phyloP scores from a whole-genome alignment of 768 basidiomycete genomes.

The Boletus insuetus region DNA sequence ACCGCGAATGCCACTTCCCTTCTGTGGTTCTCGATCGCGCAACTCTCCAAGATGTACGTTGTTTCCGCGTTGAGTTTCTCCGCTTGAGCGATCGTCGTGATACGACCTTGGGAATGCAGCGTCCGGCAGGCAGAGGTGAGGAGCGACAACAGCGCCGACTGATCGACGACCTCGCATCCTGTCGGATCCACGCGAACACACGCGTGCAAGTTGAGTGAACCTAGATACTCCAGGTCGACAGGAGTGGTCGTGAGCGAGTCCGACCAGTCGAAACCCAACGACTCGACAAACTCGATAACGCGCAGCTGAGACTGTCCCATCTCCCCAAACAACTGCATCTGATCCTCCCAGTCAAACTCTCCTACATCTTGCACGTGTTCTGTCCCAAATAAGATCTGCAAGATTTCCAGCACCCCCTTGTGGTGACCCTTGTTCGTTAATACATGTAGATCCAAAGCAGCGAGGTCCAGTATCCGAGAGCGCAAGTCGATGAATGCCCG shows the following conservation, averaged over 20 bases:
- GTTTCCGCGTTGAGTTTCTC: slow-evolving; percentile 70
- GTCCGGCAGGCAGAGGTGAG: slow-evolving; percentile 57
- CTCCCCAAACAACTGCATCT: slow-evolving; percentile 60
- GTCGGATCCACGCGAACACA: slow-evolving; percentile 65
- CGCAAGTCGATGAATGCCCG: slow-evolving; percentile 79
- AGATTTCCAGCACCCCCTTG: slow-evolving; percentile 68
- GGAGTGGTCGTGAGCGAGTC: slow-evolving; percentile 65
- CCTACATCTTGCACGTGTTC: slow-evolving; percentile 47
- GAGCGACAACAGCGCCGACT: slow-evolving; percentile 66
- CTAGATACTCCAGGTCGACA: slow-evolving; percentile 61
- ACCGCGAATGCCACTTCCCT: slow-evolving; percentile 75
- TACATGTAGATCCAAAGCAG: slow-evolving; percentile 85
- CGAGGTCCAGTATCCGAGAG: slow-evolving; percentile 80
- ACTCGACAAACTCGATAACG: slow-evolving; percentile 86
- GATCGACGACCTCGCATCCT: slow-evolving; percentile 84
- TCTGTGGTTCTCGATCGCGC: slow-evolving; percentile 85
- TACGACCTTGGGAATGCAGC: slow-evolving; percentile 64
- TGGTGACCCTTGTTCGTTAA: slow-evolving; percentile 75
- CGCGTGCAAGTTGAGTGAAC: slow-evolving; percentile 61
- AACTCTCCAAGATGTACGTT: slow-evolving; percentile 75
- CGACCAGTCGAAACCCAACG: slow-evolving; percentile 84
- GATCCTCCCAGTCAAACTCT: slow-evolving; percentile 39
- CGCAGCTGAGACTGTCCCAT: slow-evolving; percentile 80
- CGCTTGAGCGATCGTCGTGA: slow-evolving; percentile 58
- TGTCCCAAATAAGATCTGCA: slow-evolving; percentile 79